These are phyloP conservation scores for Linderniella brevidens DNA, from an alignment of 257 asterid genomes.

Conservation along the genomic window DNA sequence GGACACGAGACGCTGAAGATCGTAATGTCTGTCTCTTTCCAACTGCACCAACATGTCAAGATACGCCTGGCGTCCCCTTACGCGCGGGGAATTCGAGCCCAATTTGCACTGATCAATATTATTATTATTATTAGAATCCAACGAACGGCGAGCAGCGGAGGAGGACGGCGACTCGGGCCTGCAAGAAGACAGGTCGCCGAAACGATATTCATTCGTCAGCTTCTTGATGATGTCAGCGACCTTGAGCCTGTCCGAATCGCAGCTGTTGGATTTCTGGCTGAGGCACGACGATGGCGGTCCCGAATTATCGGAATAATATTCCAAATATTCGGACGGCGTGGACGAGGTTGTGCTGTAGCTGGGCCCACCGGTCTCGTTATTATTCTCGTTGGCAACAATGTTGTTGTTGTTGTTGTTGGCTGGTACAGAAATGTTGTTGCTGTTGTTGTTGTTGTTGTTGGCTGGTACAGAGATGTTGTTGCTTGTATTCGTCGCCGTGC, in stretches of 20 bases:
- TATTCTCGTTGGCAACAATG: slow-evolving; percentile 28
- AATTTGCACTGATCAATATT: too few relatives aligned
- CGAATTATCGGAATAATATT: too few relatives aligned
- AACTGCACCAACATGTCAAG: slow-evolving; percentile 36
- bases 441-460: slow-evolving; percentile 15
- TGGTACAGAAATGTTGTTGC: not conserved
- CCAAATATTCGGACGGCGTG: too few relatives aligned
- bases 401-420: slow-evolving; percentile 11
- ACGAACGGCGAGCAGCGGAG: slow-evolving; percentile 21
- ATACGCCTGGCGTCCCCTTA: slow-evolving; percentile 74
- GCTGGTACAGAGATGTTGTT: not conserved
- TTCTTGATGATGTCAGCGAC: slow-evolving; percentile 59
- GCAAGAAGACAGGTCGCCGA: slow-evolving; percentile 2
- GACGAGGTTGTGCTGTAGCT: slow-evolving; percentile 3
- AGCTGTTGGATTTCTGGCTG: slow-evolving; percentile 35
- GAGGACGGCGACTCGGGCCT: slow-evolving; percentile 20
- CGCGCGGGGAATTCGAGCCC: slow-evolving; percentile 30
- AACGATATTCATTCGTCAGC: slow-evolving; percentile 18
- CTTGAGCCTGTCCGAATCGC: slow-evolving; percentile 54
- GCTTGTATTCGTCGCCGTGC: not conserved
- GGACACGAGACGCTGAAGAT: slow-evolving; percentile 33
- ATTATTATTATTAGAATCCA: too few relatives aligned
- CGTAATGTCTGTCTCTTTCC: slow-evolving; percentile 43
- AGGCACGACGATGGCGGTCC: slow-evolving; percentile 22
- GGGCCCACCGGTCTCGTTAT: slow-evolving; percentile 44